Evolutionary conservation across 805 yeast species (phyloP).

Genomic region (Starmerella geochares): DNA sequence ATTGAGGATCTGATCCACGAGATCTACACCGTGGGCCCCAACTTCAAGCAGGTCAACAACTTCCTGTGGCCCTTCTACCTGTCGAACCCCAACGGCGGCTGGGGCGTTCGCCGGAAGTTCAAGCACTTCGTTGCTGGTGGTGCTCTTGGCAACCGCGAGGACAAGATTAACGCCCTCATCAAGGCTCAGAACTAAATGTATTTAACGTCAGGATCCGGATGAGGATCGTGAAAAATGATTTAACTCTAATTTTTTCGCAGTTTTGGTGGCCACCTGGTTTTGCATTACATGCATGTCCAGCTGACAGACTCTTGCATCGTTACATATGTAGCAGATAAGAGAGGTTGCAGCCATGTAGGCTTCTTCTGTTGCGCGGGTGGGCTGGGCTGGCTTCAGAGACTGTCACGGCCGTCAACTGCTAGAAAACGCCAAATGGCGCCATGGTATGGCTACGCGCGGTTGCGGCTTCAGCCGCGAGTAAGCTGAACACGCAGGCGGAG

Average conservation of each 20-base stretch:
- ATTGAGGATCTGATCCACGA: conserved; percentile 93
- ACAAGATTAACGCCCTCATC: conserved; percentile 86
- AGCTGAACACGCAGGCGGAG: too few relatives aligned
- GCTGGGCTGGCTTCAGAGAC: too few relatives aligned
- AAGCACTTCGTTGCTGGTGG: conserved; percentile 96
- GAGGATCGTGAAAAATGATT: conserved; percentile 10
- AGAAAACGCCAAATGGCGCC: too few relatives aligned
- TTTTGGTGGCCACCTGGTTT: background rate
- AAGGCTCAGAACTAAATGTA: conserved; percentile 74
- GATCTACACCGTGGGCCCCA: conserved; percentile 92
- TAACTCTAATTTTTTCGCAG: conserved; percentile 4
- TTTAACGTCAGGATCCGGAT: conserved; percentile 7
- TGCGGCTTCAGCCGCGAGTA: too few relatives aligned
- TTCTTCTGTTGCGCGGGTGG: too few relatives aligned
- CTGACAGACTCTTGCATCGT: too few relatives aligned
- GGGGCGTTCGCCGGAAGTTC: conserved; percentile 96
- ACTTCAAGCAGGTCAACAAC: conserved; percentile 98
- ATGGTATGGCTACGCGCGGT: too few relatives aligned
- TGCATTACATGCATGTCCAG: background rate
- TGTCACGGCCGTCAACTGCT: too few relatives aligned
- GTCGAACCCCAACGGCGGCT: conserved; percentile 95
- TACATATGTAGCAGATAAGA: too few relatives aligned
- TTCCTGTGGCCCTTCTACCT: conserved; percentile 97
- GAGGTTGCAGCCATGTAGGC: too few relatives aligned
- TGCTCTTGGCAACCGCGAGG: conserved; percentile 97